Percentiles rank a stretch among this genome's conserved stretches.
Evolutionary conservation across 768 basidiomycete genomes (phyloP).

Genomic region (Scleroderma citrinum): DNA sequence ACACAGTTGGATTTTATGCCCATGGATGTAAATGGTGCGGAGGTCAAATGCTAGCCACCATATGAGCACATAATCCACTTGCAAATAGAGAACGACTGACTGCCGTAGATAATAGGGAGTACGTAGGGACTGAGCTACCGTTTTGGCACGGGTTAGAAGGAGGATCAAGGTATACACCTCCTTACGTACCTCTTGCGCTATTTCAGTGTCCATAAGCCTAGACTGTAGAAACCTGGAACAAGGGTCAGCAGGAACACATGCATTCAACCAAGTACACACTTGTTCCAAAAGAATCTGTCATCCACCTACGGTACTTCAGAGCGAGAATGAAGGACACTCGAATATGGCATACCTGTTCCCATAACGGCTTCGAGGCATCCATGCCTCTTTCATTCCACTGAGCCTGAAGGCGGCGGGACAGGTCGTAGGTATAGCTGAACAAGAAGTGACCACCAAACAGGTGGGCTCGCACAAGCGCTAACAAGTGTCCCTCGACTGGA

Average conservation of each 20-base stretch:
- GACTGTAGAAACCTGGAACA: conserved; percentile 45
- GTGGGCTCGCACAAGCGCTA: conserved; percentile 83
- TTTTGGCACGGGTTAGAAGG: conserved; percentile 9
- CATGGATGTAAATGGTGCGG: conserved; percentile 67
- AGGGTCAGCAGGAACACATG: conserved; percentile 3
- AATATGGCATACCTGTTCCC: conserved; percentile 61
- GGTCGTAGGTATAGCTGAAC: conserved; percentile 87
- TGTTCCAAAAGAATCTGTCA: conserved; percentile 99
- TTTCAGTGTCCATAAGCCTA: conserved; percentile 51
- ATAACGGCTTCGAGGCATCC: conserved; percentile 53
- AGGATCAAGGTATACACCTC: not conserved
- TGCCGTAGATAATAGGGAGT: conserved; percentile 91
- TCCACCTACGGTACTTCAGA: conserved; percentile 55
- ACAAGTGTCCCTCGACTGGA: conserved; percentile 81
- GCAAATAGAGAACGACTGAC: conserved; percentile 46
- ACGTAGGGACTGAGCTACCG: conserved; percentile 82
- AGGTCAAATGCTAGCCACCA: conserved; percentile 72
- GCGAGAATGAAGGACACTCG: conserved; percentile 8
- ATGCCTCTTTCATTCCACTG: conserved; percentile 60
- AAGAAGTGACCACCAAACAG: conserved; percentile 74
- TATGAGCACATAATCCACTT: conserved; percentile 1
- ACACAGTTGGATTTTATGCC: conserved; percentile 72
- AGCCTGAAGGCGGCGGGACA: conserved; percentile 81
- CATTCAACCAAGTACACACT: conserved; percentile 32
- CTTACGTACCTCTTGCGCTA: conserved; percentile 59